A percentile compares a stretch with the other conserved stretches of the same genome.
Conservation (phyloP, 2,329 filamentous ascomycete genomes). For the Ceratocystis cacaofunesta region DNA sequence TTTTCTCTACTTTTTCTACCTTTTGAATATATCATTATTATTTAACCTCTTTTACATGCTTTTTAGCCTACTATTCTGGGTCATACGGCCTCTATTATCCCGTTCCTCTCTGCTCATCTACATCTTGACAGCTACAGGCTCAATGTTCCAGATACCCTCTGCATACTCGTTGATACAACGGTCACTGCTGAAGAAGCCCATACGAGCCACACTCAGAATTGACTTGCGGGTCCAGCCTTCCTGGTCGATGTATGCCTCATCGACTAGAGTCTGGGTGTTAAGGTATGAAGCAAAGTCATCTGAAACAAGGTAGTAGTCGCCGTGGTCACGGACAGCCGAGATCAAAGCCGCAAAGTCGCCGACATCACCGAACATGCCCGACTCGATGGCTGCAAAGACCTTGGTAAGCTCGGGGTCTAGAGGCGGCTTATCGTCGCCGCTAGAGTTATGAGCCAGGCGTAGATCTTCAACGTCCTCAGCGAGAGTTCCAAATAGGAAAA, state of each 20-base stretch:
- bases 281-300: conserved; percentile 96
- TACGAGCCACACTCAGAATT: conserved; percentile 74
- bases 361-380: conserved; percentile 65
- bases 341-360: conserved; percentile 70
- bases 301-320: conserved; percentile 93
- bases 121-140: conserved; percentile 42
- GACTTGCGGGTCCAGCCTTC: conserved; percentile 86
- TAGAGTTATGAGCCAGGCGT: conserved; percentile 68
- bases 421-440: conserved; percentile 35
- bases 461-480: conserved; percentile 94
- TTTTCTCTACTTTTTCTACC: not conserved
- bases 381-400: conserved; percentile 74
- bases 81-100: not conserved
- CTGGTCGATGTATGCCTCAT: conserved; percentile 81
- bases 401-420: conserved; percentile 62
- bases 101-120: not conserved
- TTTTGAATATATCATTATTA: conserved; percentile 2
- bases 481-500: conserved; percentile 95
- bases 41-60: not conserved
- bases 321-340: conserved; percentile 74
- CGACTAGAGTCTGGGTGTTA: conserved; percentile 78
- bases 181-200: conserved; percentile 96
- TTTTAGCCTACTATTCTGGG: not conserved
- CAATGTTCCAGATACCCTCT: conserved; percentile 92
- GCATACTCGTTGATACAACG: conserved; percentile 96